Evolutionary conservation across 345 rosid species (phyloP).

Genomic region (Limnanthes douglasii): DNA sequence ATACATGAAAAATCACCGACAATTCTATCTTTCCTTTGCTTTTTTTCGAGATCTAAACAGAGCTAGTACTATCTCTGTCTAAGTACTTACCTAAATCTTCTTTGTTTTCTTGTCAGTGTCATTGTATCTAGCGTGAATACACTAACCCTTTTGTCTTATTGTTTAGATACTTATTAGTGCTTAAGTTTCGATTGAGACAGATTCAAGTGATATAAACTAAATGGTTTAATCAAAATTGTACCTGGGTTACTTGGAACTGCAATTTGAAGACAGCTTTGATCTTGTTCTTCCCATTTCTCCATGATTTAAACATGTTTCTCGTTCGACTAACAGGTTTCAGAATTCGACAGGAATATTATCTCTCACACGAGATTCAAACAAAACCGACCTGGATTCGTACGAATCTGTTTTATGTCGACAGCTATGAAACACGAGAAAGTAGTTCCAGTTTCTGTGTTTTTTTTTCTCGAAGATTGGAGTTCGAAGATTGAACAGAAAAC

Average conservation of each 20-base stretch:
- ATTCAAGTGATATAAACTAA: no score
- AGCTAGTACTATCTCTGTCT: no score
- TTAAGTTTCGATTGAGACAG: no score
- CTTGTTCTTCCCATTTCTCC: conserved; percentile 85
- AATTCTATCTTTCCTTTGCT: no score
- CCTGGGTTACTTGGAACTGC: conserved; percentile 97
- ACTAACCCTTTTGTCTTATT: no score
- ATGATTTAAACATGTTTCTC: conserved; percentile 70
- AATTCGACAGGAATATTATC: conserved; percentile 6
- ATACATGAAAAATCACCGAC: not conserved
- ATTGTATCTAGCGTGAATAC: no score
- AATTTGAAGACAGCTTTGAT: conserved; percentile 79
- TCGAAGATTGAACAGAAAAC: conserved; percentile 11
- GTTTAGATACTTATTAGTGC: no score
- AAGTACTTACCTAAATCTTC: no score
- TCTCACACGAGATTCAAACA: not conserved
- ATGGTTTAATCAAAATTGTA: conserved; percentile 19
- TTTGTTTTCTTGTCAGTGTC: no score
- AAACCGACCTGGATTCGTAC: not conserved
- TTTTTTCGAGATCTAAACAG: no score
- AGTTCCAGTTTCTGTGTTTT: conserved; percentile 8
- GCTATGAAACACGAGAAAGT: not conserved
- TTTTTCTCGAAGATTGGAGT: conserved; percentile 1
- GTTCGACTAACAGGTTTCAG: conserved; percentile 8
- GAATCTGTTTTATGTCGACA: not conserved